These are phyloP conservation scores for Thermothelomyces thermophilus DNA, from an alignment of 2,329 filamentous ascomycete genomes.

Conservation along the genomic window DNA sequence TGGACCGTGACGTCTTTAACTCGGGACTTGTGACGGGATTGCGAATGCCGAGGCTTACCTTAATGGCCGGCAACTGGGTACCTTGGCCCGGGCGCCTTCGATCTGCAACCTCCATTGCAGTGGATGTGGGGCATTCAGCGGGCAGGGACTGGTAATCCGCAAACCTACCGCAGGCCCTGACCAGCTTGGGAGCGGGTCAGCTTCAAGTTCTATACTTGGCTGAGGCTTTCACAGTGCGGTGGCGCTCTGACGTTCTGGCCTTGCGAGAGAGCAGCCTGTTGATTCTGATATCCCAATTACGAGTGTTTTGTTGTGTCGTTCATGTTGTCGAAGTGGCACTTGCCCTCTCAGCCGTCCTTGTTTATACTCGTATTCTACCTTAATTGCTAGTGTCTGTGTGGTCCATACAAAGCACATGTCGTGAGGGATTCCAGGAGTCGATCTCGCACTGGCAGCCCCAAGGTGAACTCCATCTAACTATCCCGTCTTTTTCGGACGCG, in stretches of 20 bases:
- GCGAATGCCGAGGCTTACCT: constrained; percentile 12
- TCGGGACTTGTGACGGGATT: constrained; percentile 10
- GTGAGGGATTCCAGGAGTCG: no score
- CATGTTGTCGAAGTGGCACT: no score
- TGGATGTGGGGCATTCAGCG: background rate
- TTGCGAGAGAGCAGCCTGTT: background rate
- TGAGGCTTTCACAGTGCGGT: background rate
- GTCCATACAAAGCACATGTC: no score
- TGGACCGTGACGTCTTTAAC: background rate
- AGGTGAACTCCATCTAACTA: no score
- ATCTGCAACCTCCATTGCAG: no score
- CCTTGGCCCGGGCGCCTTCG: constrained; percentile 8
- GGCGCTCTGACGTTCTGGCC: constrained; percentile 1
- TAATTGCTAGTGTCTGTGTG: no score
- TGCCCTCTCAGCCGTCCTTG: background rate
- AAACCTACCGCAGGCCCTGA: background rate
- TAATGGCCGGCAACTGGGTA: constrained; percentile 1
- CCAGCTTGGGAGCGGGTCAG: background rate
- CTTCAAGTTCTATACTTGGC: background rate
- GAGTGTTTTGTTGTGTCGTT: background rate
- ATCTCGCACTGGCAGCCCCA: no score
- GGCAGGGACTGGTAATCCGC: no score
- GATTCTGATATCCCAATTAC: background rate
- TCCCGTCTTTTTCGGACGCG: no score
- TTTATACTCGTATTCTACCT: no score